These are phyloP conservation scores for Colletotrichum gigasporum DNA, from an alignment of 2,329 filamentous ascomycete species.

Conservation along the genomic window DNA sequence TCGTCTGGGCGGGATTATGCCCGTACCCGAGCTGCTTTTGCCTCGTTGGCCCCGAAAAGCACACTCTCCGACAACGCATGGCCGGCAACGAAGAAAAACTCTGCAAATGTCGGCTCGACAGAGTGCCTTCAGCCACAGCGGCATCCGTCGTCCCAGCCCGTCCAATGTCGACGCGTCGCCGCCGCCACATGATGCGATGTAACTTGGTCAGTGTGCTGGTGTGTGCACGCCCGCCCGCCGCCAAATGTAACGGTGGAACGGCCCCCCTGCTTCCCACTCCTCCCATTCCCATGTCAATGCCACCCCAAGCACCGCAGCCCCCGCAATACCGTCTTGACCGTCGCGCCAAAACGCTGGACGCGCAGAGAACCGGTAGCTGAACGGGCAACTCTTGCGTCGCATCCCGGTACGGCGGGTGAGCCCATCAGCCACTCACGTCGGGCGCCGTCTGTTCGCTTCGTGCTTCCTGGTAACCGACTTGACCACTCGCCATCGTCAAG, in stretches of 20 bases:
- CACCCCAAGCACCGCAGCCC: not conserved
- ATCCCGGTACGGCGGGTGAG: conserved; percentile 15
- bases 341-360: not conserved
- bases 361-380: conserved; percentile 2
- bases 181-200: conserved; percentile 27
- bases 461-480: not conserved
- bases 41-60: not conserved
- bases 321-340: conserved; percentile 19
- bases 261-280: conserved; percentile 16
- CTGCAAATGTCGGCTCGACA: not conserved
- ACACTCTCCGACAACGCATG: conserved; percentile 1
- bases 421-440: conserved; percentile 22
- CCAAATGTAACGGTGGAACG: conserved; percentile 30
- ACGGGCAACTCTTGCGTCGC: conserved; percentile 8
- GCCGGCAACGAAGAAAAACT: not conserved
- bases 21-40: conserved; percentile 8
- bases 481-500: conserved; percentile 10
- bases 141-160: not conserved
- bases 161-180: conserved; percentile 23
- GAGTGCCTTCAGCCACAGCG: conserved; percentile 22
- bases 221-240: conserved; percentile 10
- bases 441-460: not conserved
- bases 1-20: conserved; percentile 20
- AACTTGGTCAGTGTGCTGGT: conserved; percentile 8
- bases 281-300: not conserved